Base-by-base conservation (phyloP, 2,329 filamentous ascomycete species). In the Aspergillus sp. region DNA sequence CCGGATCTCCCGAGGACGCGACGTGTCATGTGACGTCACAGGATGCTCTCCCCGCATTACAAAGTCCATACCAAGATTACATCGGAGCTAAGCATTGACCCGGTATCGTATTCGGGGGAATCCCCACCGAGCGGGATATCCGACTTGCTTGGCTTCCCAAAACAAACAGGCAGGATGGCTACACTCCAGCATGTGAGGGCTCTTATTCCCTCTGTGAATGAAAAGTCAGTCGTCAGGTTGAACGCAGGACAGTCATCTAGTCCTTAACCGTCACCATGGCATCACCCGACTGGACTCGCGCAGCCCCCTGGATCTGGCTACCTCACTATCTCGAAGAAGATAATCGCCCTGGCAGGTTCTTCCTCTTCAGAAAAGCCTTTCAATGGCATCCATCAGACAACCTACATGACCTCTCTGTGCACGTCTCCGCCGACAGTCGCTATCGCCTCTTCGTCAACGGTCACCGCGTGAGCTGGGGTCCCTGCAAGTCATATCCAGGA, bases 401-500 rank as follows among this genome's bases (percentile, higher is more conserved):
- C 4, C 15, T 23, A 5, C 10, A 19, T 0, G 8, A 12, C 4
- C 6, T 19, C 3, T 10, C 28, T 1, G 17, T 62, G 2, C 53
- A 57, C n/a, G 41, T 60, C 43, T 62, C 60, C 7, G 60, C 60
- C 7, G 57, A 62, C 25, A 60, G 57, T 3, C 60, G 60, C 4
- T 62, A 62, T 21, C 49, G 57, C 10, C 49, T 62, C 1, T 62
- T 54, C 49, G 17, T 62, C 41, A 62, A 62, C 15, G 60, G 60
- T 6, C 17, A n/a, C 7, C 17, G 49, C 12, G 32, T 51, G 19
- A 41, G 43, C 36, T 60, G 59, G 19, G 60, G 60, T 1, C 60
- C 60, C 5, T 54, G 52, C 13, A 62, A 62, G 19, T 54, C 47
- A 4, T 21, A 57, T 23, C 60, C 48, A 5, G 38, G 38, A 0